phyloP scores from a whole-genome alignment of 257 asterid genomes.

The Fraxinus excelsior region DNA sequence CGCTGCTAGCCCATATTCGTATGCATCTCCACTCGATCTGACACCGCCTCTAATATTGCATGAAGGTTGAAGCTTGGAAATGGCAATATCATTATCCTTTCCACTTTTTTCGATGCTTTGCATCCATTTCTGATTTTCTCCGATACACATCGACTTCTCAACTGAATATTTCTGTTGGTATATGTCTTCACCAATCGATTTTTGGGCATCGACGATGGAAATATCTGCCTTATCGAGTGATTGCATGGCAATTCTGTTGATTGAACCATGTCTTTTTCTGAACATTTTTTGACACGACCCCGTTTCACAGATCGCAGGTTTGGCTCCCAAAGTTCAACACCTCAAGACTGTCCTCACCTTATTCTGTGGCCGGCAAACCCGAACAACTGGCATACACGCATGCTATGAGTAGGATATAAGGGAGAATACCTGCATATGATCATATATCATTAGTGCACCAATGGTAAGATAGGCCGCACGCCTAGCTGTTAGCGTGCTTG shows the following conservation, averaged over 20 bases:
- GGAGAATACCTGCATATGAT: too few species aligned
- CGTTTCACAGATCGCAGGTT: too few species aligned
- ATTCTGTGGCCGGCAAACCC: too few species aligned
- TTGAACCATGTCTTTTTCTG: not conserved
- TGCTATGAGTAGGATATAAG: too few species aligned
- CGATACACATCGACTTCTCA: not conserved
- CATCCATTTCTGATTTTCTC: not conserved
- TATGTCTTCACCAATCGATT: not conserved
- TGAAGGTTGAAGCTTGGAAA: conserved; percentile 28
- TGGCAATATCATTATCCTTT: not conserved
- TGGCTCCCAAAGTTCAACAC: too few species aligned
- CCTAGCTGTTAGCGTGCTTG: too few species aligned
- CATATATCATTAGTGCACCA: too few species aligned
- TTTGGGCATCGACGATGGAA: not conserved
- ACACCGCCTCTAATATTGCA: conserved; percentile 39
- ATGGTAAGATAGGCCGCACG: too few species aligned
- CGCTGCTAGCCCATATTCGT: conserved; percentile 45
- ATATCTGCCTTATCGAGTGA: not conserved
- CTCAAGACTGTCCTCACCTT: too few species aligned
- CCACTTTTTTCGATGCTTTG: conserved; percentile 14
- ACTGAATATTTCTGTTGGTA: not conserved
- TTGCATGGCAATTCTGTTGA: not conserved
- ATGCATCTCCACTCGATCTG: conserved; percentile 46
- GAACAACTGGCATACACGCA: too few species aligned
- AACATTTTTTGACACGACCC: too few species aligned